Evolutionary conservation across 2,329 filamentous ascomycete genomes (phyloP).

Genomic region (Ceratocystis destructans): DNA sequence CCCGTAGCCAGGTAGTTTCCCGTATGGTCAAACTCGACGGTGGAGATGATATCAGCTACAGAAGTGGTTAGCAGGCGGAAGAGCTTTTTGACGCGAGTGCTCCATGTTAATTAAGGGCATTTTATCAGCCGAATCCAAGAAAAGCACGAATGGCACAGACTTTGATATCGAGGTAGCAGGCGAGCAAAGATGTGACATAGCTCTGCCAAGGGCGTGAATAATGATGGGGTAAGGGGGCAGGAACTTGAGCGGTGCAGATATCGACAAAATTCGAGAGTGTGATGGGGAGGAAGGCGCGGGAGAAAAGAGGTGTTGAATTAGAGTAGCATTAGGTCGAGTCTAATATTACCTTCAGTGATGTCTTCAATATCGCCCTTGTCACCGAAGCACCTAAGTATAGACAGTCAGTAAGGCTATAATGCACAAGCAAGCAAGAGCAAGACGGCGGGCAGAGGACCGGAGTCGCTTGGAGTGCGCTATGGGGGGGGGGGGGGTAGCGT

Average conservation of each 20-base stretch:
- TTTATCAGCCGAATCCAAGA: not conserved
- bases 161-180: not conserved
- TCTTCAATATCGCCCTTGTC: conserved; percentile 99
- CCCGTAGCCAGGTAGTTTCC: conserved; percentile 83
- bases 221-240: not conserved
- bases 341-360: conserved; percentile 73
- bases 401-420: conserved; percentile 9
- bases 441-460: not conserved
- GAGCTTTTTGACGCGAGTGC: not conserved
- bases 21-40: conserved; percentile 80
- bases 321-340: not conserved
- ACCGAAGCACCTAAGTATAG: conserved; percentile 70
- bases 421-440: not conserved
- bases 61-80: conserved; percentile 7
- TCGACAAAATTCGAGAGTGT: not conserved
- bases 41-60: conserved; percentile 78
- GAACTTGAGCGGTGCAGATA: not conserved
- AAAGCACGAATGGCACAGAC: not conserved
- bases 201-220: not conserved
- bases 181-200: not conserved
- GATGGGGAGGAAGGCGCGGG: not conserved
- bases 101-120: not conserved
- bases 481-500: not conserved
- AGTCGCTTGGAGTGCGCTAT: not conserved
- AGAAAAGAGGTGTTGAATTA: not conserved